Conservation (phyloP, 345 rosid species). For the Combretum micranthum region DNA sequence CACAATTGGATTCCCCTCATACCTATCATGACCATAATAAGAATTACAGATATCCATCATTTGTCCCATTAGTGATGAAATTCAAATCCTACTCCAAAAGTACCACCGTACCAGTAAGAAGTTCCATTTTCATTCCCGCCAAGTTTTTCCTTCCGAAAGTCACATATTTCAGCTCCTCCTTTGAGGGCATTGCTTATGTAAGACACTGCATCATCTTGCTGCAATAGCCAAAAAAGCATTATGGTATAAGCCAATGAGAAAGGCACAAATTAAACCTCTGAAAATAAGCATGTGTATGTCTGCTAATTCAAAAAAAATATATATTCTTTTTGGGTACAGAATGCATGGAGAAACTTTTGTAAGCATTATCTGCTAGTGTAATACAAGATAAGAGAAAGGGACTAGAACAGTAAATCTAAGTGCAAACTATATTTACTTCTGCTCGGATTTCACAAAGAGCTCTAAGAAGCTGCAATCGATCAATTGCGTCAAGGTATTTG, state of each 20-base stretch:
- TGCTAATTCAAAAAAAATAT: too few species aligned
- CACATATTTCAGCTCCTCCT: slow-evolving; percentile 34
- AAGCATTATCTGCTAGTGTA: too few species aligned
- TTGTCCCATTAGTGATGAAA: slow-evolving; percentile 6
- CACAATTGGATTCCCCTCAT: slow-evolving; percentile 53
- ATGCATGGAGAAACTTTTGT: too few species aligned
- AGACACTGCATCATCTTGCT: slow-evolving; percentile 67
- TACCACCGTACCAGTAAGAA: slow-evolving; percentile 57
- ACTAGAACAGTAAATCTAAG: not conserved
- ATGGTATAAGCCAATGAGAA: not conserved
- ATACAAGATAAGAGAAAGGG: too few species aligned
- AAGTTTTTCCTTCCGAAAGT: slow-evolving; percentile 58
- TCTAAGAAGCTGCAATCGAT: slow-evolving; percentile 56
- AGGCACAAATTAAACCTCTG: not conserved
- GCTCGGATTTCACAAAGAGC: slow-evolving; percentile 88
- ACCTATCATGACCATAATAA: slow-evolving; percentile 30
- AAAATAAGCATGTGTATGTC: not conserved
- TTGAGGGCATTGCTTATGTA: slow-evolving; percentile 48
- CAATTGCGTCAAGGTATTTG: slow-evolving; percentile 48
- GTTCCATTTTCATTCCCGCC: slow-evolving; percentile 54
- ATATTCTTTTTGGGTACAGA: too few species aligned
- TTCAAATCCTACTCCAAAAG: slow-evolving; percentile 2
- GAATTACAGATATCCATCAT: slow-evolving; percentile 8
- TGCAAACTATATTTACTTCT: slow-evolving; percentile 27
- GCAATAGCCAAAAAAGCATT: slow-evolving; percentile 15